phyloP scores from a whole-genome alignment of 495 filamentous ascomycete species.

The Xylaria longipes region DNA sequence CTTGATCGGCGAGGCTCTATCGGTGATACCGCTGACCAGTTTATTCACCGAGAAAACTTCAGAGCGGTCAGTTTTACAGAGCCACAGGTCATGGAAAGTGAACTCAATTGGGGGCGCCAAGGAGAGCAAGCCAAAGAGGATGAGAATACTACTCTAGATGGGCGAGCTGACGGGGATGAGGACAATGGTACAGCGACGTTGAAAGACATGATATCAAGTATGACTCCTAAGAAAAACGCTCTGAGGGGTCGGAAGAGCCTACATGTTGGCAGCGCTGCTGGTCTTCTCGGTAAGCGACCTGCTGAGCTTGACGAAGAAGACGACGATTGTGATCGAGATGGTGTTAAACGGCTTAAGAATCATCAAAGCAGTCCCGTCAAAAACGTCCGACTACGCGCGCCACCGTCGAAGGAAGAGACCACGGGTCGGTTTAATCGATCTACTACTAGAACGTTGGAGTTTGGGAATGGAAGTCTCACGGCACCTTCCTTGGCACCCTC shows the following conservation, averaged over 20 bases:
- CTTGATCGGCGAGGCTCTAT: conserved; percentile 77
- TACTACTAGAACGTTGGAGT: conserved; percentile 50
- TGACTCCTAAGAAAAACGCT: conserved; percentile 77
- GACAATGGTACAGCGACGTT: conserved; percentile 65
- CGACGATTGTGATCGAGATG: conserved; percentile 65
- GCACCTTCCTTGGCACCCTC: conserved; percentile 50
- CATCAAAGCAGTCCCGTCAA: conserved; percentile 79
- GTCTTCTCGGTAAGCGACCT: conserved; percentile 77
- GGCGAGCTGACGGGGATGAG: conserved; percentile 51
- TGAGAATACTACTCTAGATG: conserved; percentile 59
- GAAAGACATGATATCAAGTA: conserved; percentile 76
- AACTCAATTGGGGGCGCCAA: conserved; percentile 71
- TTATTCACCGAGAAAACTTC: conserved; percentile 55
- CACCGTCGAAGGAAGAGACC: conserved; percentile 68
- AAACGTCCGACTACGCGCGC: conserved; percentile 69
- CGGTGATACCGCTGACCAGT: conserved; percentile 66
- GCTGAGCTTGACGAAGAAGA: conserved; percentile 74
- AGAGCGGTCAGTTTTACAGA: conserved; percentile 69
- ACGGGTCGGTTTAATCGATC: conserved; percentile 64
- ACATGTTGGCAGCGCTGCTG: conserved; percentile 75
- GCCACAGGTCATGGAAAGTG: conserved; percentile 68
- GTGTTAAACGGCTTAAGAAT: conserved; percentile 73
- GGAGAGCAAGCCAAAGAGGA: conserved; percentile 69
- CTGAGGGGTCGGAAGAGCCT: conserved; percentile 76
- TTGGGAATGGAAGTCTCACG: conserved; percentile 37